Conservation (phyloP, 1,284 basidiomycete species). For the Afroboletus lepidellus region DNA sequence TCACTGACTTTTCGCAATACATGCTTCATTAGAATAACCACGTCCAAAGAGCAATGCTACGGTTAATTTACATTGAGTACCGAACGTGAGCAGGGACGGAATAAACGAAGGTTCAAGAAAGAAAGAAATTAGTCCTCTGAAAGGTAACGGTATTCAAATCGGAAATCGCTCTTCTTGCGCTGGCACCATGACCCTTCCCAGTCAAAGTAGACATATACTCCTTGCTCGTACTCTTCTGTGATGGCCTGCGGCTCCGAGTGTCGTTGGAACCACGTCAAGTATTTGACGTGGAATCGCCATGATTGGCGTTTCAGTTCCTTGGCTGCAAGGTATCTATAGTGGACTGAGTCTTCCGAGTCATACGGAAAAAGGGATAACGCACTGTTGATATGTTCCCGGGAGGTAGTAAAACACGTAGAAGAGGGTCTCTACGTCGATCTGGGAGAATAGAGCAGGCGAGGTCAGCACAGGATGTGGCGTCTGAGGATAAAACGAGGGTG, state of each 20-base stretch:
- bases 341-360: conserved; percentile 5
- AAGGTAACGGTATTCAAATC: conserved; percentile 91
- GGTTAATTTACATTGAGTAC: conserved; percentile 29
- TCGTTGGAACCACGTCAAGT: conserved; percentile 99
- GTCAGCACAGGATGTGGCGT: conserved; percentile 79
- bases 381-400: conserved; percentile 97
- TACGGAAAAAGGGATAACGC: conserved; percentile 31
- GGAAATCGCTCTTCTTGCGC: conserved; percentile 96
- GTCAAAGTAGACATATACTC: conserved; percentile 96
- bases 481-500: conserved; percentile 96
- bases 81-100: conserved; percentile 9
- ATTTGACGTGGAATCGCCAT: conserved; percentile 99
- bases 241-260: conserved; percentile 99
- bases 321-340: conserved; percentile 84
- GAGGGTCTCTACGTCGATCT: conserved; percentile 95
- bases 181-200: conserved; percentile 99
- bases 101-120: background rate
- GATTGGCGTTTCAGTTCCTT: conserved; percentile 97
- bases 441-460: conserved; percentile 84
- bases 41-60: conserved; percentile 11
- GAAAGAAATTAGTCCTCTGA: conserved; percentile 67
- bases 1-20: conserved; percentile 11
- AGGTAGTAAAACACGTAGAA: conserved; percentile 99
- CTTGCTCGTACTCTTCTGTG: conserved; percentile 99
- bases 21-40: conserved; percentile 20